Evolutionary conservation across 2,329 filamentous ascomycete species (phyloP).

Genomic region (Xylaria sp.): DNA sequence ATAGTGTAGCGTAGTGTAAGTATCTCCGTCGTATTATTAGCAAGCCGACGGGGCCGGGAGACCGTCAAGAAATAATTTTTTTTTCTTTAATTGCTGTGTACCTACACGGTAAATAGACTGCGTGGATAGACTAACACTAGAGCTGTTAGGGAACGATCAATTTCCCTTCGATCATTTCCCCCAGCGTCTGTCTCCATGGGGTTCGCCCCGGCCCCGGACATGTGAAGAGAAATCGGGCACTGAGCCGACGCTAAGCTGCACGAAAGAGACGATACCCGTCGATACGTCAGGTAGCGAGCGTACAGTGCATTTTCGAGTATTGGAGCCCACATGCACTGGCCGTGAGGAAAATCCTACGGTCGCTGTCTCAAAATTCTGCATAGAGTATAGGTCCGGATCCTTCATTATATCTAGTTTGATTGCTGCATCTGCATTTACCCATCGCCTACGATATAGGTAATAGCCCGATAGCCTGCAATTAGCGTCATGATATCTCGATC

Average conservation of each 20-base stretch:
- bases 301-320: neutral
- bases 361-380: neutral
- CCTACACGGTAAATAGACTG: no score
- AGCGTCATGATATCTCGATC: slow-evolving; percentile 6
- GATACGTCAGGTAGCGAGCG: neutral
- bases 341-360: neutral
- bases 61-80: neutral
- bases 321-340: slow-evolving; percentile 5
- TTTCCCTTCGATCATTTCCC: slow-evolving; percentile 8
- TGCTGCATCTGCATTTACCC: slow-evolving; percentile 32
- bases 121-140: neutral
- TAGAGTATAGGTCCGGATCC: slow-evolving; percentile 2
- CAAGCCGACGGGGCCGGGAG: slow-evolving; percentile 1
- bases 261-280: neutral
- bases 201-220: slow-evolving; percentile 24
- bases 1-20: neutral
- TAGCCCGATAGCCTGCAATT: slow-evolving; percentile 7
- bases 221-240: slow-evolving; percentile 27
- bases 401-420: slow-evolving; percentile 21
- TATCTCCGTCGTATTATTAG: neutral
- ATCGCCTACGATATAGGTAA: slow-evolving; percentile 5
- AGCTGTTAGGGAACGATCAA: slow-evolving; percentile 6
- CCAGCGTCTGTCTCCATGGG: slow-evolving; percentile 14
- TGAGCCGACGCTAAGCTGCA: slow-evolving; percentile 25
- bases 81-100: neutral